Percentiles rank a stretch among this genome's conserved stretches.
phyloP scores from a whole-genome alignment of 352 stramenopile species.

The Globisporangium megalacanthum region DNA sequence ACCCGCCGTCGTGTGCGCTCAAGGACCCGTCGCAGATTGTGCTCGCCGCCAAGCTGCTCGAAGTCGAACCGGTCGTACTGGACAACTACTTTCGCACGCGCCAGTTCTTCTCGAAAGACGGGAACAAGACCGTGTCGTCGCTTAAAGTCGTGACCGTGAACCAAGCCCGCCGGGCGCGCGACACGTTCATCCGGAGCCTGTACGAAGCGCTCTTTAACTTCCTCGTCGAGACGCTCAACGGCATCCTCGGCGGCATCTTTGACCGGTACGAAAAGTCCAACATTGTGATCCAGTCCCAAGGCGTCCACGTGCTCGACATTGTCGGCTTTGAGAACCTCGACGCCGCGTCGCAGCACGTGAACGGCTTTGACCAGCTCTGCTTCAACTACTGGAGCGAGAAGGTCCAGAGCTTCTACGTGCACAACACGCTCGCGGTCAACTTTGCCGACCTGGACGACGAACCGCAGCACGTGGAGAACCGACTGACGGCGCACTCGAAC shows the following conservation, averaged over 20 bases:
- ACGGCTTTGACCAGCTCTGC: slow-evolving; percentile 75
- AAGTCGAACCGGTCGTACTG: slow-evolving; percentile 73
- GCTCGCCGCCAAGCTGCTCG: slow-evolving; percentile 58
- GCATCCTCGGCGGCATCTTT: slow-evolving; percentile 76
- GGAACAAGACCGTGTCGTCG: slow-evolving; percentile 68
- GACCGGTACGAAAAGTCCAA: slow-evolving; percentile 83
- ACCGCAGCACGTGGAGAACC: slow-evolving; percentile 59
- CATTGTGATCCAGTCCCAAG: slow-evolving; percentile 73
- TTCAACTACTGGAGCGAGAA: slow-evolving; percentile 88
- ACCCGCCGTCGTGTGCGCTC: slow-evolving; percentile 43
- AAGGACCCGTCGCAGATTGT: slow-evolving; percentile 67
- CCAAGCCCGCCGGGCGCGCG: slow-evolving; percentile 60
- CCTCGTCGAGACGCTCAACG: slow-evolving; percentile 74
- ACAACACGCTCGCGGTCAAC: slow-evolving; percentile 65
- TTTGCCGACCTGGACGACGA: slow-evolving; percentile 53
- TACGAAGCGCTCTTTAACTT: slow-evolving; percentile 80
- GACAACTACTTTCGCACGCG: slow-evolving; percentile 85
- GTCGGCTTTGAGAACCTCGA: slow-evolving; percentile 69
- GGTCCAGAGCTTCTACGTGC: slow-evolving; percentile 73
- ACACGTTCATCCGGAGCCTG: slow-evolving; percentile 76
- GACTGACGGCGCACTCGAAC: slow-evolving; percentile 46
- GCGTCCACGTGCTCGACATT: slow-evolving; percentile 78
- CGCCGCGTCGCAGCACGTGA: slow-evolving; percentile 23
- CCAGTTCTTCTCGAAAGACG: slow-evolving; percentile 75
- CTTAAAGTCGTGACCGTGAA: slow-evolving; percentile 77